phyloP scores from a whole-genome alignment of 2,329 filamentous ascomycete genomes.

The Gaeumannomyces sp. region DNA sequence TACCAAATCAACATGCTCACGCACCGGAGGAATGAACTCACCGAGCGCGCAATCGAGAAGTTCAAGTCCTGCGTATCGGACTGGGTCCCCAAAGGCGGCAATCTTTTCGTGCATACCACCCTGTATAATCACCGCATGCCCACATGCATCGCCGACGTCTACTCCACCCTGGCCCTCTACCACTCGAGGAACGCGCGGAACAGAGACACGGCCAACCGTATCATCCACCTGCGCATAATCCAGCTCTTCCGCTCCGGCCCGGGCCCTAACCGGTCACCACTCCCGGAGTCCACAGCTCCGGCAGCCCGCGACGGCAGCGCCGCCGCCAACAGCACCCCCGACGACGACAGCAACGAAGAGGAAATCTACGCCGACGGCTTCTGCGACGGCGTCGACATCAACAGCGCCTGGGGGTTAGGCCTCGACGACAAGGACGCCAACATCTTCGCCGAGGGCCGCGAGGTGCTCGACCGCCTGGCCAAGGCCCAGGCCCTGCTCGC shows the following conservation, averaged over 20 bases:
- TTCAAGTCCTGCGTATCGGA: slow-evolving; percentile 20
- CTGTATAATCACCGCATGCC: slow-evolving; percentile 24
- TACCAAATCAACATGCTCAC: background rate
- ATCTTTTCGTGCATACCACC: slow-evolving; percentile 25
- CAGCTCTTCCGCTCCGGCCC: slow-evolving; percentile 4
- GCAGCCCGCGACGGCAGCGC: too few species aligned
- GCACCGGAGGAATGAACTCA: background rate
- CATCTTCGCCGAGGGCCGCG: slow-evolving; percentile 5
- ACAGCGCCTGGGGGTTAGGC: slow-evolving; percentile 8
- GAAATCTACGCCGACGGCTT: too few species aligned
- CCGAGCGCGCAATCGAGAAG: slow-evolving; percentile 13
- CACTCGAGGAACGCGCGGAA: slow-evolving; percentile 6
- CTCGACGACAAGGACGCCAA: background rate
- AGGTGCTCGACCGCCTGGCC: slow-evolving; percentile 27
- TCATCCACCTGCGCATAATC: slow-evolving; percentile 16
- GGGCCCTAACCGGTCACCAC: too few species aligned
- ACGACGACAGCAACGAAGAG: too few species aligned
- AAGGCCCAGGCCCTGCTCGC: slow-evolving; percentile 42
- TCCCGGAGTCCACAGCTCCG: too few species aligned
- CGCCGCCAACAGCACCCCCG: too few species aligned
- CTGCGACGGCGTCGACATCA: slow-evolving; percentile 9
- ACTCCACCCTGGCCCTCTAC: slow-evolving; percentile 20
- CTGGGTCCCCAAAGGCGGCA: slow-evolving; percentile 24
- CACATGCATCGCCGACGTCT: slow-evolving; percentile 24
- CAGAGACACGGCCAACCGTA: slow-evolving; percentile 12